These are phyloP conservation scores for Tuber indicum DNA, from an alignment of 495 filamentous ascomycete species.

Conservation along the genomic window DNA sequence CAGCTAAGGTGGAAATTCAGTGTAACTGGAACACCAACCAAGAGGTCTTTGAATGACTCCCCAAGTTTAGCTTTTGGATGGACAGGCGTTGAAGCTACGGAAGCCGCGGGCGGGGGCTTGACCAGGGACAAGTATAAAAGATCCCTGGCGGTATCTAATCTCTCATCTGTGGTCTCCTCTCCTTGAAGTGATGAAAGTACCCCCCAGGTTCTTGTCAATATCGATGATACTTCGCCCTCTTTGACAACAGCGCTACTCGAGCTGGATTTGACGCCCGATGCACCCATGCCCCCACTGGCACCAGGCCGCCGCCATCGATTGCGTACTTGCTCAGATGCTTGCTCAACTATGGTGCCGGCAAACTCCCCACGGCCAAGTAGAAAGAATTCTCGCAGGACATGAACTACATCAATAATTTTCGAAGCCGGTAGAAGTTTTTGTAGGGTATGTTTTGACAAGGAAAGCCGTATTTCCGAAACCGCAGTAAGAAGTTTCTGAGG, in stretches of 20 bases:
- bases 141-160: conserved; percentile 71
- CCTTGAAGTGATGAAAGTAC: conserved; percentile 65
- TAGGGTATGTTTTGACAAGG: conserved; percentile 70
- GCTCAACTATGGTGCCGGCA: conserved; percentile 71
- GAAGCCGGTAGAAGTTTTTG: conserved; percentile 70
- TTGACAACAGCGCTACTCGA: conserved; percentile 62
- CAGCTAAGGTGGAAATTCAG: conserved; percentile 68
- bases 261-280: conserved; percentile 36
- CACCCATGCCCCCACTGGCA: conserved; percentile 41
- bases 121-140: conserved; percentile 62
- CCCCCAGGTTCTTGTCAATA: conserved; percentile 68
- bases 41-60: conserved; percentile 64
- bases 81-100: conserved; percentile 45
- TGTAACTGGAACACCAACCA: conserved; percentile 68
- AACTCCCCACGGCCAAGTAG: conserved; percentile 86
- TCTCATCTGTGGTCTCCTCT: conserved; percentile 66
- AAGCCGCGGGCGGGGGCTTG: conserved; percentile 44
- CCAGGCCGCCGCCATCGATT: conserved; percentile 53
- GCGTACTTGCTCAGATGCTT: conserved; percentile 69
- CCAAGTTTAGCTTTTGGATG: conserved; percentile 31
- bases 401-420: conserved; percentile 68
- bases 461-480: conserved; percentile 68
- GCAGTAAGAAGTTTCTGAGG: conserved; percentile 60
- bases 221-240: conserved; percentile 73
- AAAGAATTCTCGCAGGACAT: conserved; percentile 76